Percentiles rank a stretch among this genome's conserved stretches.
phyloP scores from a whole-genome alignment of 164 flowering plant genomes.

The Berberis thunbergii region DNA sequence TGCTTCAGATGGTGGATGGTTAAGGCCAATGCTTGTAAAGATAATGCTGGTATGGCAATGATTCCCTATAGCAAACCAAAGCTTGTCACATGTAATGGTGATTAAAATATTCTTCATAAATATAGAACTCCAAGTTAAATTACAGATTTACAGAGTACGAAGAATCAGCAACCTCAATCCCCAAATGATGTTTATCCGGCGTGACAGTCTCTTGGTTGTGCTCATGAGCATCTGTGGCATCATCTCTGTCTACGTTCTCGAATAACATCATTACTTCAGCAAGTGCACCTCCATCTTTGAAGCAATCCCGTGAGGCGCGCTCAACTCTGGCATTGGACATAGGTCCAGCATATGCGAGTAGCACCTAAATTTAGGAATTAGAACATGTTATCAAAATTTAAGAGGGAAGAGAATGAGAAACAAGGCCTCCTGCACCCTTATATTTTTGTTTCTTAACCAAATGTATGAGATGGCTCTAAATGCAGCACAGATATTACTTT shows the following conservation, averaged over 20 bases:
- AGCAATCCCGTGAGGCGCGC: slow-evolving; percentile 57
- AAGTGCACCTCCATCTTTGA: slow-evolving; percentile 65
- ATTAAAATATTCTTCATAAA: background rate
- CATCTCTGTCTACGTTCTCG: slow-evolving; percentile 30
- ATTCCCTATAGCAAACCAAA: slow-evolving; percentile 40
- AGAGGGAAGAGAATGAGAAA: background rate
- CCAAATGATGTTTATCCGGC: slow-evolving; percentile 14
- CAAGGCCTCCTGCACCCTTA: background rate
- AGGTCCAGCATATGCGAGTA: slow-evolving; percentile 80
- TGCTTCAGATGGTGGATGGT: slow-evolving; percentile 68
- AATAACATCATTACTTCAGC: slow-evolving; percentile 70
- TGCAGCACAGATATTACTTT: too few relatives aligned
- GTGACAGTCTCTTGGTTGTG: slow-evolving; percentile 9
- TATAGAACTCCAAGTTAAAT: background rate
- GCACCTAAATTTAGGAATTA: slow-evolving; percentile 32
- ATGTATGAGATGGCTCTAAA: too few relatives aligned
- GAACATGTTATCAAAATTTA: slow-evolving; percentile 3
- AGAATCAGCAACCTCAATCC: slow-evolving; percentile 47
- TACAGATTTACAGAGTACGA: background rate
- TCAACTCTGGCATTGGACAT: slow-evolving; percentile 78
- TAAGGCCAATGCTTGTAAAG: slow-evolving; percentile 79
- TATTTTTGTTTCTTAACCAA: too few relatives aligned
- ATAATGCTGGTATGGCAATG: slow-evolving; percentile 70
- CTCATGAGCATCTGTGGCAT: slow-evolving; percentile 12
- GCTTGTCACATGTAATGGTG: background rate